Conservation (phyloP, 257 asterid genomes). For the Solanum megistacrolobum region DNA sequence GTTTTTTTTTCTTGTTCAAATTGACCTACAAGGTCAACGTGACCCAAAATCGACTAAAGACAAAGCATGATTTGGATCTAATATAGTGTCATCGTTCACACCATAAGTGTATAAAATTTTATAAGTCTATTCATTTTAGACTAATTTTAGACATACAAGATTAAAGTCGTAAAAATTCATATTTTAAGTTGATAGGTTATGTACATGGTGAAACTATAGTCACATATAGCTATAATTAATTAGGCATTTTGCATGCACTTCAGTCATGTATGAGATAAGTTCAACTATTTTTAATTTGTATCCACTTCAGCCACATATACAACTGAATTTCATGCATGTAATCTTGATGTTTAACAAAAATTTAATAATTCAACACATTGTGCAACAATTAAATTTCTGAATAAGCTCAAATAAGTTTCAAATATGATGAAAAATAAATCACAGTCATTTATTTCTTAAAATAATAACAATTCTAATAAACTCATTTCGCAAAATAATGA, state of each 20-base stretch:
- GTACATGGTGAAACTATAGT: background rate
- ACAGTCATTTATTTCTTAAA: background rate
- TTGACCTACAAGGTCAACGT: background rate
- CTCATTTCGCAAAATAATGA: background rate
- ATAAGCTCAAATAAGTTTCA: background rate
- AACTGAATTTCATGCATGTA: too few species aligned
- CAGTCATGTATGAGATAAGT: background rate
- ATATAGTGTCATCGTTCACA: background rate
- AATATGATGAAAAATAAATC: background rate
- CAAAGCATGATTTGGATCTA: background rate
- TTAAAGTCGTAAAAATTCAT: too few species aligned
- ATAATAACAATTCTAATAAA: background rate
- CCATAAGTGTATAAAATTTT: too few species aligned
- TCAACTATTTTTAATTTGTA: too few species aligned
- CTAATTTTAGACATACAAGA: too few species aligned
- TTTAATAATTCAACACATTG: too few species aligned
- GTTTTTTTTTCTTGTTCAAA: background rate
- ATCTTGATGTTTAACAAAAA: too few species aligned
- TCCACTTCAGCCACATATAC: background rate
- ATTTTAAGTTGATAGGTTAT: background rate
- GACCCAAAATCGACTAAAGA: background rate
- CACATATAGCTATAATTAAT: background rate
- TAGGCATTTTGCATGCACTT: background rate
- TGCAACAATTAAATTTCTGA: too few species aligned
- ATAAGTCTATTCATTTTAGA: background rate